Evolutionary conservation across 164 flowering plant genomes (phyloP).

Genomic region (Houttuynia cordata): DNA sequence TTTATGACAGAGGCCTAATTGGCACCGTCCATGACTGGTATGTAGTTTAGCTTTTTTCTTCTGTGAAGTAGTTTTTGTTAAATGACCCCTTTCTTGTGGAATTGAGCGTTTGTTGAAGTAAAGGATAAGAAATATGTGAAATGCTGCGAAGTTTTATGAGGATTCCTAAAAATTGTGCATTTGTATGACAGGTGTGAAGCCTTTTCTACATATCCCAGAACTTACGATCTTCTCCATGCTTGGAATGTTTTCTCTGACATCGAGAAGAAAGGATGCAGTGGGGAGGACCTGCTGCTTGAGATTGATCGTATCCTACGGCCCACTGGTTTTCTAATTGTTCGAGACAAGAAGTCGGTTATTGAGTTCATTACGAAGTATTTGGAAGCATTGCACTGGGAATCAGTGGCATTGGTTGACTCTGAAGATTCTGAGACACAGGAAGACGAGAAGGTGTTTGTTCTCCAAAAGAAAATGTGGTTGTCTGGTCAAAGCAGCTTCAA

Average conservation of each 20-base stretch:
- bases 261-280: slow-evolving; percentile 63
- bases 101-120: too few species aligned
- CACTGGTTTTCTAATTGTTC: slow-evolving; percentile 54
- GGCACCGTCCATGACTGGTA: slow-evolving; percentile 71
- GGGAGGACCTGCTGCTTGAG: slow-evolving; percentile 64
- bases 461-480: slow-evolving; percentile 70
- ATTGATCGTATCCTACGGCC: slow-evolving; percentile 84
- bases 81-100: too few species aligned
- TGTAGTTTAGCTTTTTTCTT: too few species aligned
- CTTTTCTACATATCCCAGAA: slow-evolving; percentile 74
- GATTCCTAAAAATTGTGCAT: not conserved
- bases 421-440: slow-evolving; percentile 23
- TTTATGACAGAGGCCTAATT: slow-evolving; percentile 80
- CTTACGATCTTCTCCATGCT: slow-evolving; percentile 81
- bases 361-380: slow-evolving; percentile 57
- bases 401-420: slow-evolving; percentile 30
- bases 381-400: slow-evolving; percentile 66
- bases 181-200: slow-evolving; percentile 65
- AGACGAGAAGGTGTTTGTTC: slow-evolving; percentile 37
- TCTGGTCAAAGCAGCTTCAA: not conserved
- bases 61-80: too few species aligned
- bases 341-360: slow-evolving; percentile 46
- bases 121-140: too few species aligned
- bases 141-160: not conserved
- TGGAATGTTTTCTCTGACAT: slow-evolving; percentile 65